phyloP scores from a whole-genome alignment of 1,139 yeast species.

The Chernovozyma aurita region DNA sequence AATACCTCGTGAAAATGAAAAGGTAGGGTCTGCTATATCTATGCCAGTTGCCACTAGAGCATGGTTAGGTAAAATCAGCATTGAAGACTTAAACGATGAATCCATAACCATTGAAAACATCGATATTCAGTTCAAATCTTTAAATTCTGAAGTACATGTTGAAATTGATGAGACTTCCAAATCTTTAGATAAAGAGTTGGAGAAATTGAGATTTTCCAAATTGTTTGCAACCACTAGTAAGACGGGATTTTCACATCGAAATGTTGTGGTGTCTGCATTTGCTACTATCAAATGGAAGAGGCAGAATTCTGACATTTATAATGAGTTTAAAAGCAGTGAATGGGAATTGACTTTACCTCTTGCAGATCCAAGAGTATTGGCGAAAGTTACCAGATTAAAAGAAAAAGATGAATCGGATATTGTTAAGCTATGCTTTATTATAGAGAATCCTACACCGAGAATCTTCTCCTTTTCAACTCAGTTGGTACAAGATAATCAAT shows the following conservation, averaged over 20 bases:
- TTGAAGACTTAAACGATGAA: constrained; percentile 9
- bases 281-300: constrained; percentile 35
- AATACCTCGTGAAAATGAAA: not conserved
- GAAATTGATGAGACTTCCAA: constrained; percentile 14
- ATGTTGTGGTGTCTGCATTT: constrained; percentile 26
- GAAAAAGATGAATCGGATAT: constrained; percentile 21
- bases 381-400: constrained; percentile 20
- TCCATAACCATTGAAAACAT: constrained; percentile 21
- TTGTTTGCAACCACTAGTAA: constrained; percentile 34
- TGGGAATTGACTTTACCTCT: constrained; percentile 56
- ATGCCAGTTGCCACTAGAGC: constrained; percentile 43
- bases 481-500: constrained; percentile 18
- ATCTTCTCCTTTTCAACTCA: constrained; percentile 60
- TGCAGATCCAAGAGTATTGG: constrained; percentile 65
- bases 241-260: constrained; percentile 39
- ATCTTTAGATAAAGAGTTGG: not conserved
- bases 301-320: constrained; percentile 13
- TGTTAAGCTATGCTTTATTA: constrained; percentile 27
- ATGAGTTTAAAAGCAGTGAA: constrained; percentile 27
- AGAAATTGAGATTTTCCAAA: constrained; percentile 12
- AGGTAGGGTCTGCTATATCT: constrained; percentile 12
- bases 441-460: constrained; percentile 74
- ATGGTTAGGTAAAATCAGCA: constrained; percentile 37
- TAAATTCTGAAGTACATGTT: constrained; percentile 26
- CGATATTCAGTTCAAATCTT: constrained; percentile 21